Percentiles rank a stretch among this genome's conserved stretches.
These are phyloP conservation scores for Camelina hispida DNA, from an alignment of 345 rosid genomes.

Conservation along the genomic window DNA sequence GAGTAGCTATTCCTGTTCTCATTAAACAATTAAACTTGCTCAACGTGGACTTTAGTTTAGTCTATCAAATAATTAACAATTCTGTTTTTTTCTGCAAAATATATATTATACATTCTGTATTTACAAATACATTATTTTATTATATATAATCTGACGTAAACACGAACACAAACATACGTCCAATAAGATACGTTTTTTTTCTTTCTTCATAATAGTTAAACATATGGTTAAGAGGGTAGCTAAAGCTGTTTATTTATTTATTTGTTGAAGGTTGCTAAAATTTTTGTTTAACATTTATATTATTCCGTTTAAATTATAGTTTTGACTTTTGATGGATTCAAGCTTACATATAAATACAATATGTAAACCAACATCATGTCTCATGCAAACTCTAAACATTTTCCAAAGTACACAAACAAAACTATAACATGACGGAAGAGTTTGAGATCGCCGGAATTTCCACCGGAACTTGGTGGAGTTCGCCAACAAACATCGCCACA, in stretches of 20 bases:
- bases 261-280: not conserved
- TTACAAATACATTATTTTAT: not conserved
- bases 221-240: conserved; percentile 36
- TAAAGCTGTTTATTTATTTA: not conserved
- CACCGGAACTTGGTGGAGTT: conserved; percentile 75
- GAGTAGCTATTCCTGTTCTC: conserved; percentile 22
- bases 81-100: not conserved
- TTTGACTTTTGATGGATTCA: conserved; percentile 6
- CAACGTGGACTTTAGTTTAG: conserved; percentile 36
- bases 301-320: not conserved
- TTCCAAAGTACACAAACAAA: conserved; percentile 12
- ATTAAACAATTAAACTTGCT: conserved; percentile 26
- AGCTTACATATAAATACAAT: conserved; percentile 42
- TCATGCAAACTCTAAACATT: conserved; percentile 38
- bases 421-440: conserved; percentile 70
- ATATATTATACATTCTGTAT: not conserved
- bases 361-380: conserved; percentile 36
- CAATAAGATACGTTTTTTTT: conserved; percentile 15
- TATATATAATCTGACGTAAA: conserved; percentile 11
- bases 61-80: not conserved
- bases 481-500: conserved; percentile 42
- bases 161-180: conserved; percentile 14
- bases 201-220: conserved; percentile 11
- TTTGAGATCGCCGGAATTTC: conserved; percentile 65
- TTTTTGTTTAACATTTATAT: not conserved